Conservation (phyloP, 495 filamentous ascomycete genomes). For the Penicillium subrubescens region DNA sequence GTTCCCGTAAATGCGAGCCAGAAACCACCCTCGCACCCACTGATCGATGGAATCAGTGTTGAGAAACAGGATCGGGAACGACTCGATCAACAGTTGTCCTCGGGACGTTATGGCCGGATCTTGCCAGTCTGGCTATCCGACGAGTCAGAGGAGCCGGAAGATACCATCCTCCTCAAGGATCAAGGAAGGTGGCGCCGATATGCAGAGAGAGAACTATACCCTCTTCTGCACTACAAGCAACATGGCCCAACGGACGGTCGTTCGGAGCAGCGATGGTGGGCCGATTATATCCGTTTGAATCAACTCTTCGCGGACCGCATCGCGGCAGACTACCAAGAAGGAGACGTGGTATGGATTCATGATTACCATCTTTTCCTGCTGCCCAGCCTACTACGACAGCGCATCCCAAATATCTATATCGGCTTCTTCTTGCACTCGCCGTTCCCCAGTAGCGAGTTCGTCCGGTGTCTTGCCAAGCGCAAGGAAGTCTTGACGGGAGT, state of each 20-base stretch:
- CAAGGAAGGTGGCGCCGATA: conserved; percentile 83
- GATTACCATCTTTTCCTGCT: conserved; percentile 90
- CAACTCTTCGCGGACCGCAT: conserved; percentile 86
- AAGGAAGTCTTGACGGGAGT: conserved; percentile 88
- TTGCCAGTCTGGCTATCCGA: conserved; percentile 85
- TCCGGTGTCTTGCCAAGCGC: conserved; percentile 78
- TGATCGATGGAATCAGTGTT: conserved; percentile 66
- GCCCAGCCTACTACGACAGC: conserved; percentile 80
- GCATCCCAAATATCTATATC: conserved; percentile 80
- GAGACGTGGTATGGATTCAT: conserved; percentile 88
- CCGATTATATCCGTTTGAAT: conserved; percentile 86
- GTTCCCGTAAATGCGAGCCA: conserved; percentile 65
- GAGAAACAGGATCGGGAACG: conserved; percentile 63
- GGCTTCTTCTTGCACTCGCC: conserved; percentile 91
- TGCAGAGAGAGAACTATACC: conserved; percentile 86
- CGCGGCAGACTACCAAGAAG: conserved; percentile 79
- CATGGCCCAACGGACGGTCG: conserved; percentile 84
- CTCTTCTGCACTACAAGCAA: conserved; percentile 90
- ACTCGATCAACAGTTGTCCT: conserved; percentile 68
- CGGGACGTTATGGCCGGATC: conserved; percentile 68
- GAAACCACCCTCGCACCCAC: conserved; percentile 53
- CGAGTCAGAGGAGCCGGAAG: conserved; percentile 62
- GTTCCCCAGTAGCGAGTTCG: conserved; percentile 92
- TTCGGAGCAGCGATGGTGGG: conserved; percentile 78
- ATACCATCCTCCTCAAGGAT: conserved; percentile 69